Base-by-base conservation (phyloP, 768 basidiomycete species). In the Leccinum incarnatum region DNA sequence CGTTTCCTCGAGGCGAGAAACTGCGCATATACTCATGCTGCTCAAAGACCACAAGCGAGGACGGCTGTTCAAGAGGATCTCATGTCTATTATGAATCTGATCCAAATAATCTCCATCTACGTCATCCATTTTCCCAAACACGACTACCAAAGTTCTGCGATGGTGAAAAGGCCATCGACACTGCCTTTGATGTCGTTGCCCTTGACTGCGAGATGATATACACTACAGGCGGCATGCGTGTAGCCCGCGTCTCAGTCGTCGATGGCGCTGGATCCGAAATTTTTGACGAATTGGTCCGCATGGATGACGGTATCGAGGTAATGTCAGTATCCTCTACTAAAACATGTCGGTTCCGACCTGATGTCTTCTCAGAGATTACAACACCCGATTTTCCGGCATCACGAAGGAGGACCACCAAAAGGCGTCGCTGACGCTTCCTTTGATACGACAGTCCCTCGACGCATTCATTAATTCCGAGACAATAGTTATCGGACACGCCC, bases 151-250 rank as follows among this genome's bases (percentile, higher is more conserved):
- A 56, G 17, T 42, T 55, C 27, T 4, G 27, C 50, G 53, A 56
- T 29, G 56, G n/a, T 9, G 47, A 56, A 21, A 23, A 34, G 15
- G 9, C 54, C 54, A 48, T 66, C 1, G 75, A 76, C 53, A 71
- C 76, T 2, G 77, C 81, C 1, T 75, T 93, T 48, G 91, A 95
- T 57, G 83, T 98, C 4, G 91, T 87, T 5, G 93, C 93, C 0
- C 77, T 98, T 52, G 97, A 99, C 71, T 98, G 97, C 69, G 97
- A 99, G 74, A 94, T 98, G 91, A 80, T 98, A 9, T 94, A 95
- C 75, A 91, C 93, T 0, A 98, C 95, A 0, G 91, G 90, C 5
- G 97, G 97, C 0, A 85, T 93, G 81, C 86, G 89, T 21, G 85
- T 97, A 4, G 96, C 94, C 3, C 83, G 97, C 4, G 86, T 97